Evolutionary conservation across 495 filamentous ascomycete genomes (phyloP).

Genomic region (Podospora fimiseda): DNA sequence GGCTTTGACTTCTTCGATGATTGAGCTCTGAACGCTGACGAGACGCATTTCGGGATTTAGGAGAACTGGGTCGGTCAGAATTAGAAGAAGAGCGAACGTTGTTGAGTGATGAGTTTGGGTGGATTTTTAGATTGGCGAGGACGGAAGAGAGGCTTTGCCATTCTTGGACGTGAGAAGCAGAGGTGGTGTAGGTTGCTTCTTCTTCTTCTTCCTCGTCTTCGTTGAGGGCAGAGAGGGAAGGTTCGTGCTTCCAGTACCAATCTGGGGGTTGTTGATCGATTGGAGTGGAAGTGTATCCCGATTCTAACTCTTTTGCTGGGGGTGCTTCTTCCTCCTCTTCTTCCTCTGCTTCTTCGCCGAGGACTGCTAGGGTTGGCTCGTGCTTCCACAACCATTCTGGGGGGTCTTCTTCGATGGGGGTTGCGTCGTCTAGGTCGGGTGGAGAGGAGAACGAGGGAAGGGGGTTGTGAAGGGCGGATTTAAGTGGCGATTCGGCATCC

Average conservation of each 20-base stretch:
- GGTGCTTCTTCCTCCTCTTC: constrained; percentile 1
- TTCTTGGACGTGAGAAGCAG: background rate
- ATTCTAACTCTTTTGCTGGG: background rate
- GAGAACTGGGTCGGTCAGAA: constrained; percentile 17
- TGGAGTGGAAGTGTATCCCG: background rate
- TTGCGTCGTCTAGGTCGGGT: constrained; percentile 4
- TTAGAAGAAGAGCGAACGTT: background rate
- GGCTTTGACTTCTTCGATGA: background rate
- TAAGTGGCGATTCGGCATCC: background rate
- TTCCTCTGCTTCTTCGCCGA: constrained; percentile 13
- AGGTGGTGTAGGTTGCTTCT: background rate
- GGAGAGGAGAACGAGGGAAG: background rate
- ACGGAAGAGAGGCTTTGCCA: constrained; percentile 12
- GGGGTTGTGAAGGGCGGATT: background rate
- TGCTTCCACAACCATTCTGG: constrained; percentile 16
- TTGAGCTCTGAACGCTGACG: constrained; percentile 9
- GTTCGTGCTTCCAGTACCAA: constrained; percentile 19
- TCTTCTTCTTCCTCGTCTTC: background rate
- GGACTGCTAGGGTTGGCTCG: constrained; percentile 7
- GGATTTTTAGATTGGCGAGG: constrained; percentile 10
- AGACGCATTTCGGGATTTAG: constrained; percentile 20
- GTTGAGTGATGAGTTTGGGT: constrained; percentile 12
- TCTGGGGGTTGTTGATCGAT: constrained; percentile 1
- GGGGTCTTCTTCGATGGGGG: constrained; percentile 12
- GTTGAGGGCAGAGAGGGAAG: constrained; percentile 3